A percentile compares a stretch with the other conserved stretches of the same genome.
phyloP scores from a whole-genome alignment of 495 filamentous ascomycete species.

The Trichocladium antarcticum region DNA sequence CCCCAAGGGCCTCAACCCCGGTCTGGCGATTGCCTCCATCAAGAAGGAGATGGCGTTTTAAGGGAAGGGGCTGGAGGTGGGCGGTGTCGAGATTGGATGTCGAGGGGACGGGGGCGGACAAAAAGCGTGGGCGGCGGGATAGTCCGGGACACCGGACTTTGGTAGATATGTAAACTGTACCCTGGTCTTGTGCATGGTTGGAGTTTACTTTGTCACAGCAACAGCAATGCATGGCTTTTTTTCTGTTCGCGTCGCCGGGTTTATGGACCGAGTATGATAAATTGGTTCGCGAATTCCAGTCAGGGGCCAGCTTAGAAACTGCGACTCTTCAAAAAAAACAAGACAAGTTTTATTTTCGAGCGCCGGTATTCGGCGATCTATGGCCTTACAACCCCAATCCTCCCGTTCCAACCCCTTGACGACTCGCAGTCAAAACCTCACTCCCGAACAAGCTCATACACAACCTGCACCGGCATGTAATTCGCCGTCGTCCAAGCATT shows the following conservation, averaged over 20 bases:
- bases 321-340: neutral
- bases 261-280: conserved; percentile 2
- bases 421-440: neutral
- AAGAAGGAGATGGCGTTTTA: conserved; percentile 91
- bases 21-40: conserved; percentile 87
- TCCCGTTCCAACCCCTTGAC: neutral
- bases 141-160: conserved; percentile 7
- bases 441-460: conserved; percentile 19
- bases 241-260: neutral
- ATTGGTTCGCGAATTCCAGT: neutral
- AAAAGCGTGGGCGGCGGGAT: neutral
- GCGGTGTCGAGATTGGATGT: neutral
- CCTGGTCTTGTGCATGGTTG: conserved; percentile 25
- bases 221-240: conserved; percentile 20
- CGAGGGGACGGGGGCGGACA: neutral
- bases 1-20: conserved; percentile 96
- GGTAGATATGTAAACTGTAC: conserved; percentile 27
- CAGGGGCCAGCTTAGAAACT: neutral
- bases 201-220: conserved; percentile 29
- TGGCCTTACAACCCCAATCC: too few relatives aligned
- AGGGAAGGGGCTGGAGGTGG: neutral
- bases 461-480: conserved; percentile 29
- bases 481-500: conserved; percentile 25
- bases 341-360: too few relatives aligned
- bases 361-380: too few relatives aligned